phyloP scores from a whole-genome alignment of 2,329 filamentous ascomycete genomes.

The Leptographium galeiforme region DNA sequence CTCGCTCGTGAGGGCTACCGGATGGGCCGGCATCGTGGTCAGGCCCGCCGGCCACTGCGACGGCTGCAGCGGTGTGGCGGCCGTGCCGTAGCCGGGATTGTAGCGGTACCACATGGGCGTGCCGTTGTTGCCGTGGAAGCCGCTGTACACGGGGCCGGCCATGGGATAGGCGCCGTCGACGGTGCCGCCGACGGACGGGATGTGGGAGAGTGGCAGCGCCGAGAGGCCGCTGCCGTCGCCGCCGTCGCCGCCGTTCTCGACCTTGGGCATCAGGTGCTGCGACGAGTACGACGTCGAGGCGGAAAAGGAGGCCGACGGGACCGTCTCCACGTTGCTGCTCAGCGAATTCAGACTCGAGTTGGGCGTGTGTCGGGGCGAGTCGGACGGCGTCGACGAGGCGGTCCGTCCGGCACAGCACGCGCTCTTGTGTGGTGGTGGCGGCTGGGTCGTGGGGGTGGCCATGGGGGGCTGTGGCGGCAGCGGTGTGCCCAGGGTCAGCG shows the following conservation, averaged over 20 bases:
- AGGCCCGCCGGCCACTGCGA: conserved; percentile 11
- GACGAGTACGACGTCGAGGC: conserved; percentile 5
- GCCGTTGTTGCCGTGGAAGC: not conserved
- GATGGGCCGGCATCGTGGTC: not conserved
- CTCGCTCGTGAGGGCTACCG: not conserved
- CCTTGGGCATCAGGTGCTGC: conserved; percentile 2
- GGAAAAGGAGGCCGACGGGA: conserved; percentile 3
- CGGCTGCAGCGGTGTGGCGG: conserved; percentile 10
- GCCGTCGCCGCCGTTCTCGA: not conserved
- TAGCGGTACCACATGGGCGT: conserved; percentile 10
- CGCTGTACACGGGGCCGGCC: not conserved
- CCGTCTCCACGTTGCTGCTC: conserved; percentile 3
- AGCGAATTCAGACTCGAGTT: conserved; percentile 10
- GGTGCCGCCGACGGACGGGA: not conserved
- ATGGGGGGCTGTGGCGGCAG: not conserved
- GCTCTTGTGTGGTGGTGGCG: not conserved
- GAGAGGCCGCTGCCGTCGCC: not conserved
- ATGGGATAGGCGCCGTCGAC: not conserved
- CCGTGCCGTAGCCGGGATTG: conserved; percentile 10
- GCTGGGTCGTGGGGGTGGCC: not conserved
- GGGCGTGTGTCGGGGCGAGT: conserved; percentile 8
- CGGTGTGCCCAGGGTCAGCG: not conserved
- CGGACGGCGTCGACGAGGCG: not conserved
- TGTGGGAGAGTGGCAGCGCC: not conserved
- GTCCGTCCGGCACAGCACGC: conserved; percentile 5